Conservation (phyloP, 305 asterid species). For the Plantago coronopus region DNA sequence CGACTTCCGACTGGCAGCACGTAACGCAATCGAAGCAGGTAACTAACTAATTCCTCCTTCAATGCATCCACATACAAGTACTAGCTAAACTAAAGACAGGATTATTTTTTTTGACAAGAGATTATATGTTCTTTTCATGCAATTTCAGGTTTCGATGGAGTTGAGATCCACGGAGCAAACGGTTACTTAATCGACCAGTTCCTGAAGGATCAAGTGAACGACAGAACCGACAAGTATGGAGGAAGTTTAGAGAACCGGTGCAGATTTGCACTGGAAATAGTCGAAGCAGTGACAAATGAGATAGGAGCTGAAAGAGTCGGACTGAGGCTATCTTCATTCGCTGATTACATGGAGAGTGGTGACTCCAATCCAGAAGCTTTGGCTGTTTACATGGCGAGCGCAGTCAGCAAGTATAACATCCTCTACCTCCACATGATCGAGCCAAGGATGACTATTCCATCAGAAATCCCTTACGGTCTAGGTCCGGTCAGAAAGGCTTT, state of each 20-base stretch:
- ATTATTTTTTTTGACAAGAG: too few species aligned
- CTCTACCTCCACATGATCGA: background rate
- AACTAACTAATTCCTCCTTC: background rate
- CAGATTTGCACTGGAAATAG: background rate
- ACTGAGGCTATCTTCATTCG: background rate
- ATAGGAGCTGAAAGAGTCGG: background rate
- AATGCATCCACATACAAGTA: too few species aligned
- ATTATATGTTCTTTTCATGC: background rate
- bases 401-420: background rate
- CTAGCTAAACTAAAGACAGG: too few species aligned
- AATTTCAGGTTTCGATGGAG: background rate
- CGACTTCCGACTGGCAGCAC: background rate
- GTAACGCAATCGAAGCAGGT: background rate
- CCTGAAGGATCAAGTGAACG: background rate
- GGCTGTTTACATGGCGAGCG: background rate
- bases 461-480: background rate
- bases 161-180: background rate
- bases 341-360: background rate
- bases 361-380: background rate
- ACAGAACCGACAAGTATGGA: background rate
- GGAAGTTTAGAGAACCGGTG: background rate
- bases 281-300: background rate
- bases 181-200: background rate
- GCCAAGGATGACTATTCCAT: background rate
- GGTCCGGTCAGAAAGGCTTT: background rate